Percentiles rank a stretch among this genome's conserved stretches.
Evolutionary conservation across 129 eudicot species (phyloP).

Genomic region (Artemisia tridentata): DNA sequence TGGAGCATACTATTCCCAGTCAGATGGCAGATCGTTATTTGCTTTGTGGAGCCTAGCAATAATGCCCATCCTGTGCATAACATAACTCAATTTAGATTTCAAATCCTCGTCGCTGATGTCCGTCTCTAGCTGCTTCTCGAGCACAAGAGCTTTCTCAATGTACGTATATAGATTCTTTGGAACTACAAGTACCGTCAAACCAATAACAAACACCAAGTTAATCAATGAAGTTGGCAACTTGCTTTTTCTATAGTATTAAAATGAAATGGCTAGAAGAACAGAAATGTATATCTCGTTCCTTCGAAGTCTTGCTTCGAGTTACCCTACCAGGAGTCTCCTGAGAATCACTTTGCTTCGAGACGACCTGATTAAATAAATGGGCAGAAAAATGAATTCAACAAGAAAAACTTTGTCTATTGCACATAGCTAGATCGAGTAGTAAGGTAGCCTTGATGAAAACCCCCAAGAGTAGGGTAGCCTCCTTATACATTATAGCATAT

Average conservation of each 20-base stretch:
- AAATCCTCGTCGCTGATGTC: neutral
- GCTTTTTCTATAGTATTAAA: neutral
- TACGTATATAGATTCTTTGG: neutral
- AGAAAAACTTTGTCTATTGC: no score
- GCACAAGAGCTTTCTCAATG: neutral
- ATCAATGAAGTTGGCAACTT: neutral
- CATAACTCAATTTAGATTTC: neutral
- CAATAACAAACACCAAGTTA: neutral
- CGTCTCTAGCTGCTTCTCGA: neutral
- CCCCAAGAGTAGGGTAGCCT: no score
- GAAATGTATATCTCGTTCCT: no score
- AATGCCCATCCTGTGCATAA: neutral
- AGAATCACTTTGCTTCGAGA: no score
- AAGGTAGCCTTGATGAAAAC: no score
- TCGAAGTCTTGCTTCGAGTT: no score
- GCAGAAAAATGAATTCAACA: no score
- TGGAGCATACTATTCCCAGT: slow-evolving; percentile 2
- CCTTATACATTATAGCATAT: no score
- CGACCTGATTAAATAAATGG: no score
- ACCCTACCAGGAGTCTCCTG: no score
- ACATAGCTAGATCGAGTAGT: no score
- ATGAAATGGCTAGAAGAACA: no score
- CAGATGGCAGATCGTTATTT: neutral
- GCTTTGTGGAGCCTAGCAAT: neutral
- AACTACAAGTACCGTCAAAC: neutral